A percentile compares a stretch with the other conserved stretches of the same genome.
phyloP scores from a whole-genome alignment of 2,329 filamentous ascomycete species.

The Colletotrichum sp. region DNA sequence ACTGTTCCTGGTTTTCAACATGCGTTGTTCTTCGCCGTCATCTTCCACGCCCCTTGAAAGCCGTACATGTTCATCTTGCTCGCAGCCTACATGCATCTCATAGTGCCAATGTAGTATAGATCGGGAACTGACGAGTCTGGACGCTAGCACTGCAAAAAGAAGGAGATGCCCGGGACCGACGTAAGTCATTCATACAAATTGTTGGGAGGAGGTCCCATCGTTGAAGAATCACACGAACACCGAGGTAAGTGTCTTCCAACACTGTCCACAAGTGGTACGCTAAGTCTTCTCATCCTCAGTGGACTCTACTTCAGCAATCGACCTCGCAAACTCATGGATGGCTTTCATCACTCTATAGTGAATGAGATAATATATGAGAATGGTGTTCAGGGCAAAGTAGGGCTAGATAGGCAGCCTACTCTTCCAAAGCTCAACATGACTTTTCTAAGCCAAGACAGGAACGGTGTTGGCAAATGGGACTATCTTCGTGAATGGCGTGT shows the following conservation, averaged over 20 bases:
- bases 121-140: background rate
- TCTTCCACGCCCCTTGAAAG: background rate
- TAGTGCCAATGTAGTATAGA: background rate
- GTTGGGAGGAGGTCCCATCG: background rate
- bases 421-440: background rate
- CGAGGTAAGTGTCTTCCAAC: background rate
- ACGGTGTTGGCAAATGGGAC: fast-evolving
- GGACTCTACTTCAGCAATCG: background rate
- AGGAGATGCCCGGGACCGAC: background rate
- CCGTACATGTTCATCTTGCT: fast-evolving
- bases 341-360: background rate
- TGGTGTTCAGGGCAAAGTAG: background rate
- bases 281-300: background rate
- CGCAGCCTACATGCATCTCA: background rate
- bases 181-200: background rate
- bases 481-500: background rate
- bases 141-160: too few species aligned
- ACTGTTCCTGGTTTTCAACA: too few species aligned
- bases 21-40: too few species aligned
- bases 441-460: background rate
- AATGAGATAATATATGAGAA: background rate
- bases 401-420: background rate
- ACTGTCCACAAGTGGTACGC: fast-evolving
- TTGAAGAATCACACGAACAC: background rate
- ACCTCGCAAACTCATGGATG: background rate